A percentile compares a stretch with the other conserved stretches of the same genome.
These are phyloP conservation scores for Xylaria venustula DNA, from an alignment of 495 filamentous ascomycete species.

Conservation along the genomic window DNA sequence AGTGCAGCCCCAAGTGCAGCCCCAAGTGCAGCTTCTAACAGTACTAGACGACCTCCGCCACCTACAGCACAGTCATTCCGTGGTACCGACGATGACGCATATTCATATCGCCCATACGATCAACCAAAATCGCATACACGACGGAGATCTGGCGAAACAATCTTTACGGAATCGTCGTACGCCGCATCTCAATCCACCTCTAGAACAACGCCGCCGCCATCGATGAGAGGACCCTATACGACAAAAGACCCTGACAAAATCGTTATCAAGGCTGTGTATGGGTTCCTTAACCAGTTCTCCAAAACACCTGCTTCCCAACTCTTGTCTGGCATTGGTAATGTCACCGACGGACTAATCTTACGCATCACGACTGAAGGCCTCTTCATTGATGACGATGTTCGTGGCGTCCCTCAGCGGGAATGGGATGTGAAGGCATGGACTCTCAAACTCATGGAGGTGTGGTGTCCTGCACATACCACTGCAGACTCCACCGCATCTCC, in stretches of 20 bases:
- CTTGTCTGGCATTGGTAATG: conserved; percentile 65
- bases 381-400: conserved; percentile 93
- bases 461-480: conserved; percentile 61
- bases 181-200: conserved; percentile 77
- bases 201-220: conserved; percentile 82
- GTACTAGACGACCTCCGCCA: conserved; percentile 51
- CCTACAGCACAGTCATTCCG: conserved; percentile 61
- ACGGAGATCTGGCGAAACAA: conserved; percentile 59
- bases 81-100: conserved; percentile 63
- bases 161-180: conserved; percentile 82
- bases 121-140: conserved; percentile 56
- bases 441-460: conserved; percentile 87
- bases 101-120: conserved; percentile 85
- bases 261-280: conserved; percentile 85
- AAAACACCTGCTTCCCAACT: conserved; percentile 79
- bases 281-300: conserved; percentile 80
- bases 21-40: conserved; percentile 34
- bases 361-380: conserved; percentile 85
- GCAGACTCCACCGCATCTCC: conserved; percentile 26
- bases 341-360: conserved; percentile 80
- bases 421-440: conserved; percentile 99
- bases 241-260: conserved; percentile 94
- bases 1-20: conserved; percentile 37
- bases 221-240: conserved; percentile 67
- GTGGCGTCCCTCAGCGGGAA: conserved; percentile 82